Evolutionary conservation across 2,329 filamentous ascomycete species (phyloP), one percentile per base, ranked within the genome.

Genomic region (Clarireedia homoeocarpa): DNA sequence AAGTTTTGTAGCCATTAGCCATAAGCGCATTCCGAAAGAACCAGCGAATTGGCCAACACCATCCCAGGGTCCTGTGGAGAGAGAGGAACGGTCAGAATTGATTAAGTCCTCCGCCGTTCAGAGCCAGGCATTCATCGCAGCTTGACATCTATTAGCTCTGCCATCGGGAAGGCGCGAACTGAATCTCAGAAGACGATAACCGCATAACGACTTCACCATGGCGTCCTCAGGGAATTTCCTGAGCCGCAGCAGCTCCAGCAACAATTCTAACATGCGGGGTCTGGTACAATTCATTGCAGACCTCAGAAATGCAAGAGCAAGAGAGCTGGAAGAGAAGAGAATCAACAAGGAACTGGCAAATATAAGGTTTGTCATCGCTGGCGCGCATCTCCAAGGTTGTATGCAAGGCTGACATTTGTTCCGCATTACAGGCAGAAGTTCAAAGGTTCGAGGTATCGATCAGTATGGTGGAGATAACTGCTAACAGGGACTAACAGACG

Each of bases 341-440:
- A 97, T 99, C 77, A 99, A 99, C 74, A 99, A 99, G 77, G 94
- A 99, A 76, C 76, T 99, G 72, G 94, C 94, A 70, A 99, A 99
- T 70, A 99, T 99, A 71, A 85, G 90, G 79, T 84, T 69, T 62
- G 80, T 75, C 30, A 48, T 51, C 44, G 45, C 44, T 48, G 6
- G 24, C 56, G 14, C 40, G 53, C 30, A 56, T 24, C n/a, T 38
- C 38, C 47, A 47, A 40, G 38, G 36, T 56, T 55, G 30, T 23
- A 48, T 53, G 48, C 39, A 50, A 49, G 42, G 58, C 63, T 69
- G 59, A 68, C 62, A 44, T 50, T 52, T 59, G 54, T 53, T 49
- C 53, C 55, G 59, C 59, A 42, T 54, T 64, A 57, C 64, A 84
- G 85, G 69, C 90, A 96, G 75, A 97, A 97, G 75, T 99, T 97